A percentile compares a stretch with the other conserved stretches of the same genome.
Conservation (phyloP, 1,284 basidiomycete genomes). For the Limonomyces culmigenus region DNA sequence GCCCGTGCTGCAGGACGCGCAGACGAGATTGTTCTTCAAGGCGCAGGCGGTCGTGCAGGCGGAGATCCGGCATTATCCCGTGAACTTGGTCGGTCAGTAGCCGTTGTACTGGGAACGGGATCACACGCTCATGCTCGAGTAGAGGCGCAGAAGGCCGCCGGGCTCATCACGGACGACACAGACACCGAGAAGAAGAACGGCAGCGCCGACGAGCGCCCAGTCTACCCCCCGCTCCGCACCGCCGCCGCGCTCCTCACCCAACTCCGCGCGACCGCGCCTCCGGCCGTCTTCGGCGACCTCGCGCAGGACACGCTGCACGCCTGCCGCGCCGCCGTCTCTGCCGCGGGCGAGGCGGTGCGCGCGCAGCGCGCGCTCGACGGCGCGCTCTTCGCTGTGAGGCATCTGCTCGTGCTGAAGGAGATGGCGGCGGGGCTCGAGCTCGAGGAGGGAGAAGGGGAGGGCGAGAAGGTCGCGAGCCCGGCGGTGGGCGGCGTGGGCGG, state of each 20-base stretch:
- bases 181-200: constrained; percentile 47
- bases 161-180: constrained; percentile 23
- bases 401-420: constrained; percentile 85
- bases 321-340: constrained; percentile 63
- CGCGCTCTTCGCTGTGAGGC: constrained; percentile 73
- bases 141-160: constrained; percentile 27
- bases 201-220: constrained; percentile 55
- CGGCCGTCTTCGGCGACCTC: constrained; percentile 84
- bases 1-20: constrained; percentile 86
- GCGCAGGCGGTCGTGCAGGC: constrained; percentile 80
- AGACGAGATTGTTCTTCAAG: constrained; percentile 86
- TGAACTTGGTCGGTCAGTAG: constrained; percentile 45
- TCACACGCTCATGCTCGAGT: constrained; percentile 4
- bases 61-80: constrained; percentile 71
- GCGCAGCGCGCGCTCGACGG: constrained; percentile 46
- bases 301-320: constrained; percentile 78
- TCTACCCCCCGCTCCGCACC: constrained; percentile 78
- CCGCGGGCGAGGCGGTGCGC: constrained; percentile 49
- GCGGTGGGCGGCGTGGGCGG: constrained; percentile 10
- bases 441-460: constrained; percentile 23
- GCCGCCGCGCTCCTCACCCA: constrained; percentile 81
- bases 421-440: constrained; percentile 65
- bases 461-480: constrained; percentile 11
- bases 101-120: neutral
- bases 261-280: constrained; percentile 83